These are phyloP conservation scores for Aspergillus incahuasiensis DNA, from an alignment of 495 filamentous ascomycete genomes.

Conservation along the genomic window DNA sequence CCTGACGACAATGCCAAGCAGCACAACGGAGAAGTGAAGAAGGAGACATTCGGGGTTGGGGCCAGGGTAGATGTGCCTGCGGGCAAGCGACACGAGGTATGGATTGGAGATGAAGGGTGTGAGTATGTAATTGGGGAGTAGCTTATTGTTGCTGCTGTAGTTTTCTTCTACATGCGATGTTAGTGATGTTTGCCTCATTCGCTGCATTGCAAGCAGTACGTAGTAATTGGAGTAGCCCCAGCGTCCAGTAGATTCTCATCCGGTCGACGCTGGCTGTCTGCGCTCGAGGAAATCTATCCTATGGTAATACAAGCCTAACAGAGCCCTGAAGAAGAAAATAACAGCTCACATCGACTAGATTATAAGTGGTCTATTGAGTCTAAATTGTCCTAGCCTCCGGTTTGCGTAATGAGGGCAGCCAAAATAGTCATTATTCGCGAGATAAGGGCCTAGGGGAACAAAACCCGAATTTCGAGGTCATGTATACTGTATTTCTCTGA, in stretches of 20 bases:
- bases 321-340: too few relatives aligned
- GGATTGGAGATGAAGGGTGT: slow-evolving; percentile 73
- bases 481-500: background rate
- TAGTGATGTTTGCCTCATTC: background rate
- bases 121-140: slow-evolving; percentile 83
- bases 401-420: too few relatives aligned
- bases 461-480: too few relatives aligned
- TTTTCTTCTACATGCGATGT: background rate
- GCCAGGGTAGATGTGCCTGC: slow-evolving; percentile 74
- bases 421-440: too few relatives aligned
- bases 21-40: slow-evolving; percentile 37
- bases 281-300: too few relatives aligned
- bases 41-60: slow-evolving; percentile 64
- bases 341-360: too few relatives aligned
- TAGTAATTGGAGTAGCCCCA: background rate
- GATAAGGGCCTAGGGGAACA: too few relatives aligned
- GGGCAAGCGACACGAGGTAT: slow-evolving; percentile 70
- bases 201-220: background rate
- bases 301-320: too few relatives aligned
- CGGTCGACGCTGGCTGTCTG: background rate
- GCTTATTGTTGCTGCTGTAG: background rate
- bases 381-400: too few relatives aligned
- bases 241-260: background rate
- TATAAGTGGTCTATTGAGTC: too few relatives aligned
- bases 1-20: slow-evolving; percentile 55